phyloP scores from a whole-genome alignment of 2,329 filamentous ascomycete species.

The Rosellinia necatrix region DNA sequence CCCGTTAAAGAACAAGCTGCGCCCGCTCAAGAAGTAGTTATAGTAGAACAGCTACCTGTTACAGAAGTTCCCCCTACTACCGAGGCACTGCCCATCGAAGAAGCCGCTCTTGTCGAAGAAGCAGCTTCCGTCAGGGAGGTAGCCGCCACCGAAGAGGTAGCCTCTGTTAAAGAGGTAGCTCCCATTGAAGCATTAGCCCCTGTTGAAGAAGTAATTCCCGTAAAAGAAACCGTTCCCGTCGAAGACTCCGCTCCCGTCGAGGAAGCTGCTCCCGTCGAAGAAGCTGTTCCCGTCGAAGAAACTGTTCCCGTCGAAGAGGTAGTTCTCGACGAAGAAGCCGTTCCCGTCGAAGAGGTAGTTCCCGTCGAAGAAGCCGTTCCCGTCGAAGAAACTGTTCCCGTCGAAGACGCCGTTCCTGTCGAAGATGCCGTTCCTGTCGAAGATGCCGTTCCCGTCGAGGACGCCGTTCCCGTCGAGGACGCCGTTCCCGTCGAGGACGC shows the following conservation, averaged over 20 bases:
- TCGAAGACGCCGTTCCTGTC: background rate
- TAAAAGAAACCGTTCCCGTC: background rate
- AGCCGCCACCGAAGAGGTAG: background rate
- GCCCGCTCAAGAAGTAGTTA: conserved; percentile 1
- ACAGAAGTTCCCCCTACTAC: background rate
- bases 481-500: background rate
- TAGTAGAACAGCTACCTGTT: conserved; percentile 21
- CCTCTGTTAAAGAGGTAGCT: background rate
- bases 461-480: background rate
- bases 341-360: conserved; percentile 6
- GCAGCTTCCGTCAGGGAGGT: background rate
- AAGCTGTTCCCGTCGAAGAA: background rate
- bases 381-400: background rate
- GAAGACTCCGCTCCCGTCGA: conserved; percentile 2
- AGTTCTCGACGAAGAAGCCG: background rate
- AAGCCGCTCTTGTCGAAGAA: background rate
- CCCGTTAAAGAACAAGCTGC: background rate
- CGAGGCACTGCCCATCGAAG: background rate
- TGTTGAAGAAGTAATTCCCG: background rate
- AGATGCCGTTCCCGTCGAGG: background rate
- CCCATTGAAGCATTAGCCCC: background rate
- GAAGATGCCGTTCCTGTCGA: background rate
- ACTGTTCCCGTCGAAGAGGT: background rate
- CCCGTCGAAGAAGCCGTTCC: background rate
- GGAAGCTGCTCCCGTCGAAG: conserved; percentile 3